phyloP scores from a whole-genome alignment of 2,329 filamentous ascomycete genomes.

The Neopestalotiopsis sp. region DNA sequence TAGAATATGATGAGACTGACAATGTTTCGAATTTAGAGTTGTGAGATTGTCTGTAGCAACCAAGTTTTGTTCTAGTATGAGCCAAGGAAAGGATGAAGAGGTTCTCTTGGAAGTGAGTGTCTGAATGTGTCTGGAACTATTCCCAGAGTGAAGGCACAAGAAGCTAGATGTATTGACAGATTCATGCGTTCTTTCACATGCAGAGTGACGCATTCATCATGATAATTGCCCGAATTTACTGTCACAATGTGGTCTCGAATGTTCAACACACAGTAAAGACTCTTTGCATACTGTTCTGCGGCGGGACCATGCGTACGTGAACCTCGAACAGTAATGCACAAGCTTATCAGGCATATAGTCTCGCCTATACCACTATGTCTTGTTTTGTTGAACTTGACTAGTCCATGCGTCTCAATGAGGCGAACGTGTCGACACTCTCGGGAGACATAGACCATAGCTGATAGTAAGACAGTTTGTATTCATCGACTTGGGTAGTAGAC shows the following conservation, averaged over 20 bases:
- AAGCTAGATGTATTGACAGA: neutral
- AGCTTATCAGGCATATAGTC: neutral
- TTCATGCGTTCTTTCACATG: neutral
- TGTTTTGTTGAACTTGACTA: neutral
- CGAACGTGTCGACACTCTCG: neutral
- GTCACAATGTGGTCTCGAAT: neutral
- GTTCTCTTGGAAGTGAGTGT: constrained; percentile 3
- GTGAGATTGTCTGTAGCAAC: neutral
- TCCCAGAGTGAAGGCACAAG: neutral
- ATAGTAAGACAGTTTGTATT: neutral
- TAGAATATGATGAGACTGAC: neutral
- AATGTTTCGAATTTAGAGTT: neutral
- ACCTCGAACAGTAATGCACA: constrained; percentile 2
- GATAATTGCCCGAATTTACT: neutral
- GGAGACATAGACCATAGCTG: neutral
- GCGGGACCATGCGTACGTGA: neutral
- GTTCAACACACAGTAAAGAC: neutral
- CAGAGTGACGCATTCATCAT: neutral
- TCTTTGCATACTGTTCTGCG: neutral
- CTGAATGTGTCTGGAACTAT: neutral
- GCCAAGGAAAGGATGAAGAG: neutral
- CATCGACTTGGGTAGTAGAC: neutral
- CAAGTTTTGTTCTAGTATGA: neutral
- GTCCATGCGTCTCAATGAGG: neutral
- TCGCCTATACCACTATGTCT: neutral